These are phyloP conservation scores for Backusella parvicylindrica DNA, from an alignment of 192 early-diverging fungal genomes.

Conservation along the genomic window DNA sequence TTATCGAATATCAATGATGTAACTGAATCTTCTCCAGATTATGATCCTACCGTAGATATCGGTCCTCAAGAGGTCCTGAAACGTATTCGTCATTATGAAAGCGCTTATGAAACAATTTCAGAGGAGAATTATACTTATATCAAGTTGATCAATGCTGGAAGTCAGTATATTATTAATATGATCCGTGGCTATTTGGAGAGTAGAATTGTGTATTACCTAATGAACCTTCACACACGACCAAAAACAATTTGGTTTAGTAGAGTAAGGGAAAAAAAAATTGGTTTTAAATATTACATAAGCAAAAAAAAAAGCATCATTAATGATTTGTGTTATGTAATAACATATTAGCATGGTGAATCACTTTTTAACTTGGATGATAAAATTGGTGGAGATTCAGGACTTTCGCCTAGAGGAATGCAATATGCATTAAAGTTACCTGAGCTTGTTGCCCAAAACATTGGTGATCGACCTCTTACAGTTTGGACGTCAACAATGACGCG, in stretches of 20 bases:
- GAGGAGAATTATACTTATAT: constrained; percentile 78
- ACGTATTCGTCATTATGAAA: constrained; percentile 85
- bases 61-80: constrained; percentile 51
- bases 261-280: constrained; percentile 30
- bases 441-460: constrained; percentile 70
- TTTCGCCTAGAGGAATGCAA: constrained; percentile 80
- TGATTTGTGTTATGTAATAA: constrained; percentile 8
- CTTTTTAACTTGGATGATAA: constrained; percentile 88
- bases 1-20: constrained; percentile 90
- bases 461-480: constrained; percentile 70
- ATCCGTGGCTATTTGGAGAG: constrained; percentile 93
- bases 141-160: constrained; percentile 92
- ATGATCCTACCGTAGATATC: constrained; percentile 78
- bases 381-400: constrained; percentile 90
- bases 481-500: constrained; percentile 96
- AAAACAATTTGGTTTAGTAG: constrained; percentile 87
- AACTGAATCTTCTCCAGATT: constrained; percentile 88
- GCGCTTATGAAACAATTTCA: constrained; percentile 81
- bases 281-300: neutral
- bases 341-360: constrained; percentile 79
- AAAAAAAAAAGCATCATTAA: neutral
- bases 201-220: constrained; percentile 94
- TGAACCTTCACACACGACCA: constrained; percentile 96
- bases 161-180: constrained; percentile 87
- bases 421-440: constrained; percentile 84